phyloP scores from a whole-genome alignment of 2,329 filamentous ascomycete species.

The Botrytis fragariae region DNA sequence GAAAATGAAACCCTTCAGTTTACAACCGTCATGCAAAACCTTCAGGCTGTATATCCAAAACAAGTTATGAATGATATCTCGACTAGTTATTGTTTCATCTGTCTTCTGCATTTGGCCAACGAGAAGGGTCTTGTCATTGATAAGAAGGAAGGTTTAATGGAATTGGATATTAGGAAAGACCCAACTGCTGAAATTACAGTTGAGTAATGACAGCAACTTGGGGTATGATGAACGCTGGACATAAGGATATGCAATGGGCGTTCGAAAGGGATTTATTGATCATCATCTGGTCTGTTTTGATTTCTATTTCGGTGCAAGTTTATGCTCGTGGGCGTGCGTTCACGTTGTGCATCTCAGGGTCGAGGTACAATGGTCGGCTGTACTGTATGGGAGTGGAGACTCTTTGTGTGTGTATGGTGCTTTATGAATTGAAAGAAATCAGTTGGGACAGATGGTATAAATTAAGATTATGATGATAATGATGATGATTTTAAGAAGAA shows the following conservation, averaged over 20 bases:
- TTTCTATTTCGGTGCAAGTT: not conserved
- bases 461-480: constrained; percentile 3
- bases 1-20: constrained; percentile 67
- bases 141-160: constrained; percentile 49
- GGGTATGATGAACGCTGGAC: not conserved
- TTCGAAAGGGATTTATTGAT: not conserved
- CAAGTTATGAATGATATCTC: constrained; percentile 90
- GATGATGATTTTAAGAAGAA: not conserved
- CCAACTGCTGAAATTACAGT: constrained; percentile 56
- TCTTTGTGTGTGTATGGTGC: not conserved
- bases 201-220: constrained; percentile 27
- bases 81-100: constrained; percentile 90
- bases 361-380: not conserved
- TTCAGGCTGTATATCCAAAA: constrained; percentile 83
- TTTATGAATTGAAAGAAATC: not conserved
- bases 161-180: constrained; percentile 61
- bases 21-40: constrained; percentile 84
- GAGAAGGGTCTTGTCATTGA: constrained; percentile 69
- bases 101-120: constrained; percentile 70
- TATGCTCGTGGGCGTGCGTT: not conserved
- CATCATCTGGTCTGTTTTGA: not conserved
- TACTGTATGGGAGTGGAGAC: not conserved
- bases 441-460: not conserved
- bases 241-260: not conserved
- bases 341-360: not conserved